Conservation (phyloP, 768 basidiomycete species). For the Mycena sanguinolenta region DNA sequence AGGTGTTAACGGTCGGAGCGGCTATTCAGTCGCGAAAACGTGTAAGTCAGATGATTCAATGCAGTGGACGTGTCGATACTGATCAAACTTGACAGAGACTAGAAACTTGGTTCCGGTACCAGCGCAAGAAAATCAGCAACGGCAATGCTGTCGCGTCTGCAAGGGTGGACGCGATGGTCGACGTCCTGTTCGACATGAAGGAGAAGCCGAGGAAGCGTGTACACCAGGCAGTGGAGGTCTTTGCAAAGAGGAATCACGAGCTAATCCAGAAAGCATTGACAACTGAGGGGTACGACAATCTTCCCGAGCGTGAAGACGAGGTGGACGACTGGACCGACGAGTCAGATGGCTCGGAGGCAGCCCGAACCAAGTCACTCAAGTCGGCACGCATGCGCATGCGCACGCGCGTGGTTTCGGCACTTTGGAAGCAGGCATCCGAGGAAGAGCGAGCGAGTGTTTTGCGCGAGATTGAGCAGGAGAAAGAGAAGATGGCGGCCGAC, state of each 20-base stretch:
- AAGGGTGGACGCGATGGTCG: neutral
- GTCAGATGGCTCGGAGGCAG: neutral
- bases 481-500: neutral
- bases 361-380: neutral
- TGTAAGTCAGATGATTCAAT: too few relatives aligned
- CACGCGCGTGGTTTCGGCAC: neutral
- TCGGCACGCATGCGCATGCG: constrained; percentile 1
- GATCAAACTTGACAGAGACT: neutral
- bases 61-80: neutral
- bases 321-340: neutral
- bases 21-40: neutral
- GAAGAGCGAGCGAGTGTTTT: neutral
- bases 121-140: neutral
- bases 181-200: neutral
- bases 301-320: neutral
- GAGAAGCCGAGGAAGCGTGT: neutral
- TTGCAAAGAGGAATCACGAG: constrained; percentile 3
- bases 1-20: neutral
- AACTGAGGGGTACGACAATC: neutral
- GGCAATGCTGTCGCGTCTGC: neutral
- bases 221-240: constrained; percentile 12
- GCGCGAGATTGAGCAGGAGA: constrained; percentile 2
- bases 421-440: neutral
- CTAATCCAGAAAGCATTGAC: neutral
- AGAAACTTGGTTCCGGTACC: constrained; percentile 13